A percentile compares a stretch with the other conserved stretches of the same genome.
phyloP scores from a whole-genome alignment of 1,139 yeast species.

The Scheffersomyces segobiensis region DNA sequence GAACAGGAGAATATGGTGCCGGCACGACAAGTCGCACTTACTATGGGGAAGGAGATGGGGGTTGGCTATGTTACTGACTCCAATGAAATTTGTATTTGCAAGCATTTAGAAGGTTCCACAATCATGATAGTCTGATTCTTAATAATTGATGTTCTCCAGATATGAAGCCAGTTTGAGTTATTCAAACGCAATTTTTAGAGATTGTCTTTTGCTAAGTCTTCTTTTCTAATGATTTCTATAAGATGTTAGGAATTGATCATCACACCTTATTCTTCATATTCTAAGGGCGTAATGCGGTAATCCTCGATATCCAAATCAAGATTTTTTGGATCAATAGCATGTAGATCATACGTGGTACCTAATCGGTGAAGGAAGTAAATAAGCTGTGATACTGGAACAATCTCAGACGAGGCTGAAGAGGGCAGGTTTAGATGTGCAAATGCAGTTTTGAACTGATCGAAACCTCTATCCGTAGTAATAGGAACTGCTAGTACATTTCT shows the following conservation, averaged over 20 bases:
- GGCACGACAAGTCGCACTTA: background rate
- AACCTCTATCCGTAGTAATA: constrained; percentile 15
- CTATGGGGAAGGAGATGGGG: background rate
- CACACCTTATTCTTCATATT: constrained; percentile 2
- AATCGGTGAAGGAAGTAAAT: constrained; percentile 22
- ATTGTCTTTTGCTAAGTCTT: background rate
- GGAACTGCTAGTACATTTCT: constrained; percentile 18
- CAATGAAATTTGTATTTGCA: background rate
- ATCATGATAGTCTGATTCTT: too few relatives aligned
- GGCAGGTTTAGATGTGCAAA: constrained; percentile 11
- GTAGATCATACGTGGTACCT: constrained; percentile 19
- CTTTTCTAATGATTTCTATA: too few relatives aligned
- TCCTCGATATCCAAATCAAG: constrained; percentile 21
- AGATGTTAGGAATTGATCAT: background rate
- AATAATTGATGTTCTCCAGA: too few relatives aligned
- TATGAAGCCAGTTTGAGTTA: too few relatives aligned
- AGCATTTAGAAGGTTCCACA: background rate
- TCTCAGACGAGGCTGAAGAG: constrained; percentile 3
- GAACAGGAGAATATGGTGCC: background rate
- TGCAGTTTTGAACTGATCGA: constrained; percentile 15
- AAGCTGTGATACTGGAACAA: constrained; percentile 9
- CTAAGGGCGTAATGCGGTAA: constrained; percentile 5
- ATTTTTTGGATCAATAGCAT: constrained; percentile 19
- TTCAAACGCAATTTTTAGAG: background rate
- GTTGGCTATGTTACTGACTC: background rate